Percentiles rank a stretch among this genome's conserved stretches.
Evolutionary conservation across 257 asterid genomes (phyloP).

Genomic region (Fraxinus excelsior): DNA sequence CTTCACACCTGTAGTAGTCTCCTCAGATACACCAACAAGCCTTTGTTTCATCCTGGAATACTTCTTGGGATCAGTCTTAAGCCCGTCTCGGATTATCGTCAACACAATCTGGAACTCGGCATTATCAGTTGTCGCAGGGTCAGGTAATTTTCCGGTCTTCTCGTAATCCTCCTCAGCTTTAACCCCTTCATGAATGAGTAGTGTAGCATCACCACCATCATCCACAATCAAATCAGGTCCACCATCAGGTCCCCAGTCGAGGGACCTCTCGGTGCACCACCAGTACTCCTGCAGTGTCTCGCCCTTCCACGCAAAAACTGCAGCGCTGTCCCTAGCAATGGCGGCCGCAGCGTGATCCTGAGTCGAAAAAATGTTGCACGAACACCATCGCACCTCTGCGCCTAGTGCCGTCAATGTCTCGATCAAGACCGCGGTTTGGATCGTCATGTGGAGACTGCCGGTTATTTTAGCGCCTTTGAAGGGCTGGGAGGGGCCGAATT

Average conservation of each 20-base stretch:
- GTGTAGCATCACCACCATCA: slow-evolving; percentile 85
- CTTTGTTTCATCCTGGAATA: slow-evolving; percentile 81
- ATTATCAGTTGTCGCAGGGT: slow-evolving; percentile 75
- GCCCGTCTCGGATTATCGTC: slow-evolving; percentile 62
- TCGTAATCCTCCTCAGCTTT: slow-evolving; percentile 80
- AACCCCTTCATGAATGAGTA: slow-evolving; percentile 85
- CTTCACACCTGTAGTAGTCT: slow-evolving; percentile 39
- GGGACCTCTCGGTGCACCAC: slow-evolving; percentile 95
- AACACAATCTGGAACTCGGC: slow-evolving; percentile 80
- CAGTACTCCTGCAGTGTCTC: slow-evolving; percentile 89
- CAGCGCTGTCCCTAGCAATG: slow-evolving; percentile 85
- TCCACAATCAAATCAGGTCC: slow-evolving; percentile 87
- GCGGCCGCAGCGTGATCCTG: slow-evolving; percentile 92
- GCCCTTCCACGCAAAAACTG: slow-evolving; percentile 93
- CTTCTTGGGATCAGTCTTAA: slow-evolving; percentile 63
- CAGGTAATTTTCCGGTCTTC: slow-evolving; percentile 62
- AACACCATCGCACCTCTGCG: slow-evolving; percentile 93
- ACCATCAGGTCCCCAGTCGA: slow-evolving; percentile 88
- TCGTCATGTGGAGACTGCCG: slow-evolving; percentile 85
- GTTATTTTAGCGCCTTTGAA: slow-evolving; percentile 77
- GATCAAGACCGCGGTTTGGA: slow-evolving; percentile 79
- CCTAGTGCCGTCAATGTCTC: slow-evolving; percentile 82
- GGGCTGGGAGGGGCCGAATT: slow-evolving; percentile 76
- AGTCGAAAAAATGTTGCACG: slow-evolving; percentile 87
- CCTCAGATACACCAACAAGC: slow-evolving; percentile 89